A percentile compares a stretch with the other conserved stretches of the same genome.
Conservation (phyloP, 371 early-diverging fungal genomes). For the Mortierella sp. region DNA sequence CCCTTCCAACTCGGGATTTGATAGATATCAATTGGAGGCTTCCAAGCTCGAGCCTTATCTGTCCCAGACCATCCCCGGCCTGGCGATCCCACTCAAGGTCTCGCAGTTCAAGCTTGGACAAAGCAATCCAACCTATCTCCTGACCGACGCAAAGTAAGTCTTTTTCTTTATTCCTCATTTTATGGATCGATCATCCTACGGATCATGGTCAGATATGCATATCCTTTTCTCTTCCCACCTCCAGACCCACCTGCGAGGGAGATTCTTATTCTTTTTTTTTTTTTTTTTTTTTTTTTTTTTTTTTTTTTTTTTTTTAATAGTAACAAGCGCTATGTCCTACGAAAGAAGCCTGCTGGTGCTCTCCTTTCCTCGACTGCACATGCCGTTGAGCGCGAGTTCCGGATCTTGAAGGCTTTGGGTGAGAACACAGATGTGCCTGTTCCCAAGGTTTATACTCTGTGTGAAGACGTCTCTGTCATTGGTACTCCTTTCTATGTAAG, state of each 20-base stretch:
- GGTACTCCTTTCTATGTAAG: constrained; percentile 93
- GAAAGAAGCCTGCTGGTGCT: constrained; percentile 93
- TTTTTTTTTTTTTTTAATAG: constrained; percentile 2
- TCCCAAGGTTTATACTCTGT: constrained; percentile 85
- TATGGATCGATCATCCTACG: constrained; percentile 33
- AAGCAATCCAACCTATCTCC: constrained; percentile 90
- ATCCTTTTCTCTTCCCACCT: neutral
- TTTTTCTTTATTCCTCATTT: neutral
- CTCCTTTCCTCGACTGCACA: constrained; percentile 84
- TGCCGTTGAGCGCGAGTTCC: constrained; percentile 87
- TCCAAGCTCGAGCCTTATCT: constrained; percentile 68
- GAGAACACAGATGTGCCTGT: constrained; percentile 84
- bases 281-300: neutral
- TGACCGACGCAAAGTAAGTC: constrained; percentile 75
- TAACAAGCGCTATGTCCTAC: constrained; percentile 72
- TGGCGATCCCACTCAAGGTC: constrained; percentile 73
- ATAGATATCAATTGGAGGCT: constrained; percentile 74
- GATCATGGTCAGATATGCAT: constrained; percentile 19
- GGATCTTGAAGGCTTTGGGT: constrained; percentile 81
- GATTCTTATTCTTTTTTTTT: constrained; percentile 4
- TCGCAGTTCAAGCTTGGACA: constrained; percentile 91
- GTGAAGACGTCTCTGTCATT: constrained; percentile 79
- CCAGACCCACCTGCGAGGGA: too few species aligned
- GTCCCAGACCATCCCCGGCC: constrained; percentile 56
- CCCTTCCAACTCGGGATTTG: neutral